Evolutionary conservation across 2,329 filamentous ascomycete genomes (phyloP).

Genomic region (Furcasterigmium furcatum): DNA sequence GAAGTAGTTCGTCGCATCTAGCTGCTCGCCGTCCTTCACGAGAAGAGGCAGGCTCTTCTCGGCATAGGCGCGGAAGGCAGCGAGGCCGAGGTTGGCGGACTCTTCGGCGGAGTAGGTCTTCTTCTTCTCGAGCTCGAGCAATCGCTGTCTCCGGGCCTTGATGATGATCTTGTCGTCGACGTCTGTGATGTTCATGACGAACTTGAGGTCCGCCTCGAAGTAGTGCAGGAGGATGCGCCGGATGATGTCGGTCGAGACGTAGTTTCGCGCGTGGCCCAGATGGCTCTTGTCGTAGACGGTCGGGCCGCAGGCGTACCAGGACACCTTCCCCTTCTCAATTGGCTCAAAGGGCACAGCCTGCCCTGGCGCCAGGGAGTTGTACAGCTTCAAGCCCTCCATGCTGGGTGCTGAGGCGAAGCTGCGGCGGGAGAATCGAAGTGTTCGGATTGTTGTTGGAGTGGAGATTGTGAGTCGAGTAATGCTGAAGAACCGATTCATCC

Average conservation of each 20-base stretch:
- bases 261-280: conserved; percentile 82
- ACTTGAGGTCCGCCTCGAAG: conserved; percentile 78
- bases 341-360: conserved; percentile 73
- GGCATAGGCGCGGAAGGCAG: conserved; percentile 55
- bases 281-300: conserved; percentile 83
- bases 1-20: conserved; percentile 49
- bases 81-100: conserved; percentile 41
- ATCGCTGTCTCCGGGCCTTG: conserved; percentile 70
- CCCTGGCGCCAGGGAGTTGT: conserved; percentile 74
- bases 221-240: conserved; percentile 79
- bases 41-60: conserved; percentile 52
- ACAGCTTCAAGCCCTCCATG: conserved; percentile 65
- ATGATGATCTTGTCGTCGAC: conserved; percentile 71
- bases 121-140: conserved; percentile 75
- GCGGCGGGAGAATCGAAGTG: conserved; percentile 22
- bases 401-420: conserved; percentile 28
- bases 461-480: conserved; percentile 21
- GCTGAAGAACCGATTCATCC: conserved; percentile 27
- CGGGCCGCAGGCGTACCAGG: conserved; percentile 88
- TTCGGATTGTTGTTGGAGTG: conserved; percentile 15
- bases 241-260: conserved; percentile 87
- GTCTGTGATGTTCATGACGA: conserved; percentile 93
- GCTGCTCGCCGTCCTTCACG: conserved; percentile 31
- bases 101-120: conserved; percentile 54
- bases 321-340: conserved; percentile 66